These are phyloP conservation scores for Anthracocystis panici-leucophaei DNA, from an alignment of 1,284 basidiomycete species.

Conservation along the genomic window DNA sequence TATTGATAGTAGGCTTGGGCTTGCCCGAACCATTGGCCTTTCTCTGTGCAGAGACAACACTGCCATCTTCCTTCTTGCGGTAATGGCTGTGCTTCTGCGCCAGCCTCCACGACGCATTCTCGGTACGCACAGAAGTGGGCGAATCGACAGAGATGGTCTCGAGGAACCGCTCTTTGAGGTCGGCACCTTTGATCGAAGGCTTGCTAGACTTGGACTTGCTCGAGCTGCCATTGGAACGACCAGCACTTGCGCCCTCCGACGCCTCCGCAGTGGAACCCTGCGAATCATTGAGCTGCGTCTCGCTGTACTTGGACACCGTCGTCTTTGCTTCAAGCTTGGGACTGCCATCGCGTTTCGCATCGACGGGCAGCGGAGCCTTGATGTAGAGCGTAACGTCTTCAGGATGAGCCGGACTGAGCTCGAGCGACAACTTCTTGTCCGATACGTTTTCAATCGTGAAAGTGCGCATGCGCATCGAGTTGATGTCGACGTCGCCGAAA, in stretches of 20 bases:
- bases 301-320: constrained; percentile 23
- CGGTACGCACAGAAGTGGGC: constrained; percentile 57
- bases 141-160: constrained; percentile 71
- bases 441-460: constrained; percentile 72
- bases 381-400: constrained; percentile 73
- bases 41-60: constrained; percentile 26
- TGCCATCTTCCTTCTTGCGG: constrained; percentile 44
- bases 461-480: constrained; percentile 71
- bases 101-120: constrained; percentile 63
- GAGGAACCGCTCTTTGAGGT: constrained; percentile 72
- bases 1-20: constrained; percentile 56
- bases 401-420: constrained; percentile 72
- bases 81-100: constrained; percentile 64
- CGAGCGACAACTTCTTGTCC: constrained; percentile 69
- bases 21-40: constrained; percentile 33
- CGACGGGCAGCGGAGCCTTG: constrained; percentile 49
- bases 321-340: constrained; percentile 36
- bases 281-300: constrained; percentile 20
- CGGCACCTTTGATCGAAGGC: constrained; percentile 48
- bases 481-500: constrained; percentile 73
- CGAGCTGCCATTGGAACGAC: constrained; percentile 1
- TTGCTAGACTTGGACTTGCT: constrained; percentile 33
- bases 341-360: constrained; percentile 14
- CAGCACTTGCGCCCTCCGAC: constrained; percentile 5
- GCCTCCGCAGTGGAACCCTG: constrained; percentile 16